Evolutionary conservation across 257 asterid species (phyloP).

Genomic region (Nicotiana noctiflora): DNA sequence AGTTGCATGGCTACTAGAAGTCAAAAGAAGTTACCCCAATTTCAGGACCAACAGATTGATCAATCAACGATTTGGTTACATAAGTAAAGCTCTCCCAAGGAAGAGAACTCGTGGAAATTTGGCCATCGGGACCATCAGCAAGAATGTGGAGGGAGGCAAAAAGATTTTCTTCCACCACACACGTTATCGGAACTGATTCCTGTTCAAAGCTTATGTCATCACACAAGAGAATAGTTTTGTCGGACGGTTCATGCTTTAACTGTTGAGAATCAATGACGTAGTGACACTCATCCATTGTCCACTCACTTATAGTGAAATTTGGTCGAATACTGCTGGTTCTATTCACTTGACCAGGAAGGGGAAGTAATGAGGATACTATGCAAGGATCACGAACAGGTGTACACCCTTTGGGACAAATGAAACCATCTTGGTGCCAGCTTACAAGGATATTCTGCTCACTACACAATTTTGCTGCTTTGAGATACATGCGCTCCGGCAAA

Average conservation of each 20-base stretch:
- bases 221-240: slow-evolving; percentile 66
- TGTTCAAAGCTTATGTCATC: slow-evolving; percentile 92
- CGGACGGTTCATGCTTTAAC: slow-evolving; percentile 72
- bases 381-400: slow-evolving; percentile 24
- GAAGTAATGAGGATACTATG: slow-evolving; percentile 35
- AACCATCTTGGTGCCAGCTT: slow-evolving; percentile 80
- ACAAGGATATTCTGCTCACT: slow-evolving; percentile 77
- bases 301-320: slow-evolving; percentile 39
- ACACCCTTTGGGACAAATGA: slow-evolving; percentile 79
- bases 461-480: slow-evolving; percentile 89
- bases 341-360: slow-evolving; percentile 29
- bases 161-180: slow-evolving; percentile 89
- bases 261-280: slow-evolving; percentile 80
- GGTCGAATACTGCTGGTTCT: slow-evolving; percentile 28
- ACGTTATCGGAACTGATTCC: slow-evolving; percentile 80
- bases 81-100: slow-evolving; percentile 98
- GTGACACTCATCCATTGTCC: slow-evolving; percentile 86
- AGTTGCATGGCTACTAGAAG: background rate
- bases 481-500: slow-evolving; percentile 64
- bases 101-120: slow-evolving; percentile 46
- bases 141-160: slow-evolving; percentile 50
- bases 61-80: slow-evolving; percentile 62
- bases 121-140: slow-evolving; percentile 81
- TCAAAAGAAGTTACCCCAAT: slow-evolving; percentile 47
- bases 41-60: slow-evolving; percentile 56